Conservation (phyloP, 2,329 filamentous ascomycete genomes). For the Aspergillus tamarii region DNA sequence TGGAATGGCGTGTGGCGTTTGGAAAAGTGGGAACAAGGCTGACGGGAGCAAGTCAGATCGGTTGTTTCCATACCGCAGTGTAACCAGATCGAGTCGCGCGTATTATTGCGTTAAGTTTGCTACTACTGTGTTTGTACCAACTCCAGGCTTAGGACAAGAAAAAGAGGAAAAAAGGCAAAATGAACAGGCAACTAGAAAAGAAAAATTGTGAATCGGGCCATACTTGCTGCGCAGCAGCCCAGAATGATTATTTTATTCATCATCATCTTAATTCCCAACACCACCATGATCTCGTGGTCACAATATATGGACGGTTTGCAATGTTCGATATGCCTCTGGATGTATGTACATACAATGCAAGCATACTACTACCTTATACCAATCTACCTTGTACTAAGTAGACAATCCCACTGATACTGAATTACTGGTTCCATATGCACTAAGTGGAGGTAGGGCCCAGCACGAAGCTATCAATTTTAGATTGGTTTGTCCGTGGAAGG, state of each 20-base stretch:
- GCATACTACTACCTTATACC: not conserved
- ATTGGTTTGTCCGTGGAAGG: constrained; percentile 3
- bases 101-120: constrained; percentile 11
- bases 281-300: not conserved
- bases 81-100: constrained; percentile 27
- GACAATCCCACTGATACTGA: constrained; percentile 16
- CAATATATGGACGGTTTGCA: not conserved
- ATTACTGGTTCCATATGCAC: constrained; percentile 18
- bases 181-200: not conserved
- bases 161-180: not conserved
- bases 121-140: too few relatives aligned
- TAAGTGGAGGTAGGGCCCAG: constrained; percentile 19
- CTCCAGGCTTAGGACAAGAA: not conserved
- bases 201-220: not conserved
- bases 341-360: not conserved
- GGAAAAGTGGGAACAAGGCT: constrained; percentile 30
- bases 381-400: not conserved
- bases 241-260: not conserved
- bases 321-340: not conserved
- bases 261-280: not conserved
- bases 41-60: constrained; percentile 31
- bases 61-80: constrained; percentile 24
- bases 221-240: not conserved
- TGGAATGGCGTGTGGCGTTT: constrained; percentile 22
- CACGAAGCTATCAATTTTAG: constrained; percentile 1